A percentile compares a stretch with the other conserved stretches of the same genome.
Conservation (phyloP, 1,284 basidiomycete genomes). For the Dichomitus squalens region DNA sequence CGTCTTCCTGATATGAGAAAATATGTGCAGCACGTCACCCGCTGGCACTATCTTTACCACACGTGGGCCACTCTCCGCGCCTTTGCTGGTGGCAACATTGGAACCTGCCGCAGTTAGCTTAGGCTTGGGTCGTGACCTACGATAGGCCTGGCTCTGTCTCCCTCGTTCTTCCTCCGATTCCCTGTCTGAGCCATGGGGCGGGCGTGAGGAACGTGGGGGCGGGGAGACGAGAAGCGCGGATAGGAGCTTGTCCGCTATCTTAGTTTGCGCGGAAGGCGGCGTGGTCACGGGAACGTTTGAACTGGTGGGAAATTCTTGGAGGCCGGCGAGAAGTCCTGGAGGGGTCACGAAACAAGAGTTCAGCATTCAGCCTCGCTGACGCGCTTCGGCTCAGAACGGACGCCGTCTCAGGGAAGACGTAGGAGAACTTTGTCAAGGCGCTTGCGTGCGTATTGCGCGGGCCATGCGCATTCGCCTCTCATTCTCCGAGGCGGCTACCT, state of each 20-base stretch:
- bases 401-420: background rate
- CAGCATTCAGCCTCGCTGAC: background rate
- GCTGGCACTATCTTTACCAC: constrained; percentile 51
- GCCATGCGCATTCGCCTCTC: background rate
- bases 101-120: background rate
- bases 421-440: background rate
- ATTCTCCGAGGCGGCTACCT: background rate
- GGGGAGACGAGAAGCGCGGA: constrained; percentile 40
- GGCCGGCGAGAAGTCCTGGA: constrained; percentile 84
- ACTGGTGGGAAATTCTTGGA: constrained; percentile 81
- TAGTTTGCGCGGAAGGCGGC: constrained; percentile 37
- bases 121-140: background rate
- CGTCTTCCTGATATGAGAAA: constrained; percentile 90
- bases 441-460: background rate
- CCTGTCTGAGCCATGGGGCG: background rate
- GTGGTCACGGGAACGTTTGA: constrained; percentile 44
- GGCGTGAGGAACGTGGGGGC: constrained; percentile 19
- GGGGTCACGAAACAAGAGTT: constrained; percentile 7
- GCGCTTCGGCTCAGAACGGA: background rate
- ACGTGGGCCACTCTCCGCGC: constrained; percentile 24
- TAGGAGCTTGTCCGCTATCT: constrained; percentile 45
- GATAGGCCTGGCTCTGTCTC: background rate
- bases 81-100: background rate
- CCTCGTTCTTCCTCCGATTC: background rate
- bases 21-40: constrained; percentile 80